These are phyloP conservation scores for Coelastrella sp. DNA, from an alignment of 139 green algal genomes.

Conservation along the genomic window DNA sequence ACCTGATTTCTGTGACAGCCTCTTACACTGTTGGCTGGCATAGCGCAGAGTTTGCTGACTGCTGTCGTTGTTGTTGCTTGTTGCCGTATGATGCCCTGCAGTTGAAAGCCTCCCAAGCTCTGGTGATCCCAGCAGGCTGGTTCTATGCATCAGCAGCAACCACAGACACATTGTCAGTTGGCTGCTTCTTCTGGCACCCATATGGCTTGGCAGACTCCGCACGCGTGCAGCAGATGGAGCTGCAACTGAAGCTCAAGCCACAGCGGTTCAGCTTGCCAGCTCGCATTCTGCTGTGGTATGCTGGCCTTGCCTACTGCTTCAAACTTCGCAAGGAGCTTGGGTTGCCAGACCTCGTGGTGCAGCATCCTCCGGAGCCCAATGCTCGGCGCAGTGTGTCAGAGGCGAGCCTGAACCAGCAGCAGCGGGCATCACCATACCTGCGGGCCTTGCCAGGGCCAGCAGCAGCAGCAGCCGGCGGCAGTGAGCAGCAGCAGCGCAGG, in stretches of 20 bases:
- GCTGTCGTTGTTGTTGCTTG: neutral
- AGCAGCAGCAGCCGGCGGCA: neutral
- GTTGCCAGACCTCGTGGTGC: neutral
- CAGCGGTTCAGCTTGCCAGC: neutral
- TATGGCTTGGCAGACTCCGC: conserved; percentile 26
- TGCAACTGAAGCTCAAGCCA: neutral
- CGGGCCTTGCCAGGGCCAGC: neutral
- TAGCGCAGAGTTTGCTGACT: neutral
- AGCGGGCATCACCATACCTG: neutral
- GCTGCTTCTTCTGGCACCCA: conserved; percentile 46
- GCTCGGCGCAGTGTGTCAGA: neutral
- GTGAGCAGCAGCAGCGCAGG: conserved; percentile 28
- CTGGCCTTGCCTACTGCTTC: neutral
- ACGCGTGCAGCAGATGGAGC: conserved; percentile 33
- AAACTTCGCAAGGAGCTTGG: neutral
- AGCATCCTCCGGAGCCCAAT: neutral
- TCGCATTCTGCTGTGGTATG: conserved; percentile 30
- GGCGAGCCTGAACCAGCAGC: conserved; percentile 20
- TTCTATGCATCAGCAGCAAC: conserved; percentile 4
- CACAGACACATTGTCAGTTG: neutral
- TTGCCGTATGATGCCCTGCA: neutral
- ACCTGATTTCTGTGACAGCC: neutral
- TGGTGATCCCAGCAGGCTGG: conserved; percentile 43
- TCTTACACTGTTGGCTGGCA: no score
- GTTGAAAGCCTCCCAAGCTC: conserved; percentile 8